Percentiles rank a stretch among this genome's conserved stretches.
Conservation (phyloP, 257 asterid species). For the Fraxinus americana region DNA sequence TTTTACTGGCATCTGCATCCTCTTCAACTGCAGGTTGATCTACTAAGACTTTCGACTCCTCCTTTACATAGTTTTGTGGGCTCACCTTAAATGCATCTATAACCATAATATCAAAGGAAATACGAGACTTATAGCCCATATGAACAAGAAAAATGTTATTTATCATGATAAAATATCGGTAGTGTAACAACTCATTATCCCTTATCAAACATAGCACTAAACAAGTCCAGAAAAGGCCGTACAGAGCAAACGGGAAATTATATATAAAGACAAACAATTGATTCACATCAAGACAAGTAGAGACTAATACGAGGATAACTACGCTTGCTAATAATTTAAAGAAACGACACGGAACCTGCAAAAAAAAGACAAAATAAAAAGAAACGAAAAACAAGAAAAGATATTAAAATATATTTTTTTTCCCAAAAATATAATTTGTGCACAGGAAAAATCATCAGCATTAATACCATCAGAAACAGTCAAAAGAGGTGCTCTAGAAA, state of each 20-base stretch:
- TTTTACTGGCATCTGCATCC: constrained; percentile 8
- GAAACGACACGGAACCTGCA: background rate
- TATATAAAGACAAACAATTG: constrained; percentile 13
- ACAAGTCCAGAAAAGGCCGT: constrained; percentile 6
- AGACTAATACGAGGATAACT: background rate
- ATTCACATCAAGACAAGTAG: background rate
- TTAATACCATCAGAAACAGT: background rate
- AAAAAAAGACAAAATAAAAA: constrained; percentile 1
- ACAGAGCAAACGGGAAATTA: background rate
- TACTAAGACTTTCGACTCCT: constrained; percentile 13
- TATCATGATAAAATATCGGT: too few species aligned
- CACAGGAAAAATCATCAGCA: constrained; percentile 6
- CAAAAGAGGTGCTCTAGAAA: background rate
- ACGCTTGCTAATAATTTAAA: background rate
- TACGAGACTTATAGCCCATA: background rate
- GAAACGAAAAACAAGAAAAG: background rate
- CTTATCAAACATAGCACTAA: too few species aligned
- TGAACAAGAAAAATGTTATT: background rate
- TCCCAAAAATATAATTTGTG: background rate
- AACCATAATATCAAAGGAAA: background rate
- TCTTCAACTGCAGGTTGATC: constrained; percentile 9
- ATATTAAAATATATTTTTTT: background rate
- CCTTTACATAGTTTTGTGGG: constrained; percentile 16
- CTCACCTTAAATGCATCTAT: constrained; percentile 16
- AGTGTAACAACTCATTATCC: too few species aligned